Base-by-base conservation (phyloP, 2,329 filamentous ascomycete species). In the Nemania diffusa region DNA sequence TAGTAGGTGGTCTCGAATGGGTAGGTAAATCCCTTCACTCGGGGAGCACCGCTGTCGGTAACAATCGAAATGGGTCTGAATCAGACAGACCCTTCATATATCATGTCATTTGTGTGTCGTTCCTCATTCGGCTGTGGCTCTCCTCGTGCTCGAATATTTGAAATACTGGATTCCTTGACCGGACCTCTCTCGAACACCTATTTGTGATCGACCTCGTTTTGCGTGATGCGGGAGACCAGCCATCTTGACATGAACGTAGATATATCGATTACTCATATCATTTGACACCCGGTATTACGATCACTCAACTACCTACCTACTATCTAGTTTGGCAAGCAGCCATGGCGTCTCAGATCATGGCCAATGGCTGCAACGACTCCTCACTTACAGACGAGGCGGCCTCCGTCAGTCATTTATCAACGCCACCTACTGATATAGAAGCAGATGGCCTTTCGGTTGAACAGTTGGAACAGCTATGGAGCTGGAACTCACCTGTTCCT, bases 401-500 rank as follows among this genome's bases (percentile, higher is more conserved):
- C 17, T 74, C 70, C 11, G 69, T 59, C 26, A 65, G 65, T 20
- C 67, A 72, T 46, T 55, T 72, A 34, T 73, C 74, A 32, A 76
- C 73, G 8, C 75, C 76, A 13, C 75, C 75, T 8, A 77, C 75
- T 7, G 75, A 77, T 53, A 22, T 74, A 15, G 74, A 74, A 42
- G 73, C 71, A 58, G 74, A 76, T 15, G 68, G 68, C n/a, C 69
- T 78, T 50, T 73, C 75, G 5, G 40, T 71, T 32, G 75, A 78
- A 26, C 81, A 85, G 65, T 72, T 84, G 20, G 76, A 81, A 15
- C 81, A 82, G 66, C 74, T 86, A 56, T 84, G 83, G 81, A 68
- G 70, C 22, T 85, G 83, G 83, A 85, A 85, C 71, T 75, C 78
- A 20, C 73, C 74, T 1, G 72, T 84, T 2, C 81, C 83, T 1